Evolutionary conservation across 192 early-diverging fungal species (phyloP), one percentile per base, ranked within the genome.

Genomic region (Chytriomyces sp.): DNA sequence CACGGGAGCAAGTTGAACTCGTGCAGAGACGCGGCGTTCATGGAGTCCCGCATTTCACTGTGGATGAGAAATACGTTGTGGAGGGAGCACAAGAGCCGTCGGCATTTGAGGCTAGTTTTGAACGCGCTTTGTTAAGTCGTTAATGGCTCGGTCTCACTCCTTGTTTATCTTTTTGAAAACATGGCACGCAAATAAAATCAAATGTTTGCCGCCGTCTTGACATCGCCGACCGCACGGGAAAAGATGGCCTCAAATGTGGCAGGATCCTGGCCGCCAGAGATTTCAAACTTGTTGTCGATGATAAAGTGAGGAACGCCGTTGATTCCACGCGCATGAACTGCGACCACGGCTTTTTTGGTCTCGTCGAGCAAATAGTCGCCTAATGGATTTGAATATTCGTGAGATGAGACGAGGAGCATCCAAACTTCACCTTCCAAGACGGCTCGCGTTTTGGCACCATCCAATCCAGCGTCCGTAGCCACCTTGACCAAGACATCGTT

Each of bases 21-120:
- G 80, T 78, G 0, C 78, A 77, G 32, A 12, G 66, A 0, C 59
- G 79, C 33, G 84, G 88, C 7, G 79, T 92, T 5, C 71, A 77
- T 30, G 91, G 92, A 41, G 92, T 94, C 25, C 92, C 92, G 39
- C 82, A 88, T 56, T 89, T 90, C 59, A 84, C 82, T 10, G 86
- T 92, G 66, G 75, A 85, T 12, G 78, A 84, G 49, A 87, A 79
- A 63, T 90, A 83, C 57, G 31, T 26, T 3, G 77, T 93, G 91
- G 10, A 12, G 12, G 57, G 26, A 58, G 91, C 91, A 0, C 90
- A 93, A 52, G 83, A 85, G 1, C 87, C 89, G 12, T 79, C 85
- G 31, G 82, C 78, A 0, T 88, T 92, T 67, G 55, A 87, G 28
- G 77, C 82, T 19, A 79, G 88, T 12, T 90, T 49, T 49, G 44